These are phyloP conservation scores for Mycena sp. DNA, from an alignment of 1,284 basidiomycete species.

Conservation along the genomic window DNA sequence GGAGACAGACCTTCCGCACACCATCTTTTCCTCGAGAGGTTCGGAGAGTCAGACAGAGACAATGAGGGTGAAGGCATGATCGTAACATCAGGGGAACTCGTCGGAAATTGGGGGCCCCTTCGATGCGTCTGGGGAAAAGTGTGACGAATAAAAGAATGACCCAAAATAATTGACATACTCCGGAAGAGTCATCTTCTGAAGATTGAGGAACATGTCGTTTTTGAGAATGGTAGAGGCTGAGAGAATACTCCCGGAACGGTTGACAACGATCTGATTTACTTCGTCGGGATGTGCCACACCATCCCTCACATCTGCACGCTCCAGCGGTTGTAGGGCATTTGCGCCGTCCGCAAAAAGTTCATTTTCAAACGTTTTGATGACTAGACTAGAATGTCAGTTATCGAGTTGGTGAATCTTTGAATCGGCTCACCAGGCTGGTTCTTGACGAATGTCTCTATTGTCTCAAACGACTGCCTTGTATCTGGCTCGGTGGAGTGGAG, in stretches of 20 bases:
- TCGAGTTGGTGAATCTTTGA: background rate
- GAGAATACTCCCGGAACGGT: constrained; percentile 87
- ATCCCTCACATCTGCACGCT: constrained; percentile 75
- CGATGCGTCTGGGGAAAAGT: constrained; percentile 74
- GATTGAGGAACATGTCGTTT: constrained; percentile 94
- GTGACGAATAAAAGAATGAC: background rate
- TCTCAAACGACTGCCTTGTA: constrained; percentile 79
- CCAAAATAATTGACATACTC: constrained; percentile 67
- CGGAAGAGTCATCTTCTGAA: constrained; percentile 95
- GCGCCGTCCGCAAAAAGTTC: constrained; percentile 87
- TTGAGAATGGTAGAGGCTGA: constrained; percentile 96
- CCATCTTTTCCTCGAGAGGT: constrained; percentile 63
- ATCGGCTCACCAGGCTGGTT: constrained; percentile 74
- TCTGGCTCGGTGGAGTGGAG: constrained; percentile 88
- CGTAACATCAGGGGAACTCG: constrained; percentile 74
- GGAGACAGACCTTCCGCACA: constrained; percentile 80
- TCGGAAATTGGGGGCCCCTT: constrained; percentile 94
- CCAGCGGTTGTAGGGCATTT: constrained; percentile 87
- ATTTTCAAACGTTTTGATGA: constrained; percentile 96
- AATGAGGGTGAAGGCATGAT: constrained; percentile 48
- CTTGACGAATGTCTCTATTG: constrained; percentile 84
- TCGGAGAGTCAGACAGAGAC: too few species aligned
- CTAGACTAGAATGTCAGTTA: constrained; percentile 46
- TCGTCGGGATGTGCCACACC: constrained; percentile 91
- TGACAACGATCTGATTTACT: constrained; percentile 85